Percentiles rank a stretch among this genome's conserved stretches.
These are phyloP conservation scores for Globisporangium paddicum DNA, from an alignment of 352 stramenopile genomes.

Conservation along the genomic window DNA sequence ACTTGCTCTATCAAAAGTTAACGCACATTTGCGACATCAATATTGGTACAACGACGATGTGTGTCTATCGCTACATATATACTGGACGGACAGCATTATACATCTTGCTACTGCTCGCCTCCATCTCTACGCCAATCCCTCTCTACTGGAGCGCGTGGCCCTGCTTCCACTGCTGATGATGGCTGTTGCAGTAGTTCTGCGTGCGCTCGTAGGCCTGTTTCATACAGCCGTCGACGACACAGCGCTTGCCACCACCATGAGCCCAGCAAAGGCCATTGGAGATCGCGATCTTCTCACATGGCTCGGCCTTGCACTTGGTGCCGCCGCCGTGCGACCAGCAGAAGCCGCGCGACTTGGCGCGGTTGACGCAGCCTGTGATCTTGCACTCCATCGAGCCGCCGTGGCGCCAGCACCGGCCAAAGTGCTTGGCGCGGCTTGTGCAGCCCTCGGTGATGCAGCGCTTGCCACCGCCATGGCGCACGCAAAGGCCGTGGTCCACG, in stretches of 20 bases:
- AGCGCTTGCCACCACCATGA: constrained; percentile 40
- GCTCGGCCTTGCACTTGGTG: constrained; percentile 21
- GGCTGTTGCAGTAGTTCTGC: constrained; percentile 46
- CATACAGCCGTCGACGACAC: constrained; percentile 23
- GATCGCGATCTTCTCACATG: constrained; percentile 28
- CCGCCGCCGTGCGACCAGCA: constrained; percentile 33
- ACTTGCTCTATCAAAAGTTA: too few relatives aligned
- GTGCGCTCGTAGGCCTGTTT: constrained; percentile 61
- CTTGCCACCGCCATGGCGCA: constrained; percentile 48
- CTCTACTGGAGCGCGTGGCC: too few relatives aligned
- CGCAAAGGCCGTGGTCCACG: constrained; percentile 70
- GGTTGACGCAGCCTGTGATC: constrained; percentile 23
- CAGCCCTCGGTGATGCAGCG: constrained; percentile 19
- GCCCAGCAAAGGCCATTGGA: constrained; percentile 31
- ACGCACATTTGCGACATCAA: too few relatives aligned
- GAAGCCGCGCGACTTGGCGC: constrained; percentile 28
- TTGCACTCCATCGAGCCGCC: constrained; percentile 21
- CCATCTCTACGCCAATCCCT: too few relatives aligned
- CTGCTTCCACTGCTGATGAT: too few relatives aligned
- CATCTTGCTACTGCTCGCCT: too few relatives aligned
- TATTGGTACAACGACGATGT: too few relatives aligned
- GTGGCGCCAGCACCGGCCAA: constrained; percentile 15
- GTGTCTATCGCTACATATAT: too few relatives aligned
- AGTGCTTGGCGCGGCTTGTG: constrained; percentile 18
- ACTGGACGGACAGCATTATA: too few relatives aligned